Percentiles rank a stretch among this genome's conserved stretches.
phyloP scores from a whole-genome alignment of 257 asterid genomes.

The Marsdenia floribunda region DNA sequence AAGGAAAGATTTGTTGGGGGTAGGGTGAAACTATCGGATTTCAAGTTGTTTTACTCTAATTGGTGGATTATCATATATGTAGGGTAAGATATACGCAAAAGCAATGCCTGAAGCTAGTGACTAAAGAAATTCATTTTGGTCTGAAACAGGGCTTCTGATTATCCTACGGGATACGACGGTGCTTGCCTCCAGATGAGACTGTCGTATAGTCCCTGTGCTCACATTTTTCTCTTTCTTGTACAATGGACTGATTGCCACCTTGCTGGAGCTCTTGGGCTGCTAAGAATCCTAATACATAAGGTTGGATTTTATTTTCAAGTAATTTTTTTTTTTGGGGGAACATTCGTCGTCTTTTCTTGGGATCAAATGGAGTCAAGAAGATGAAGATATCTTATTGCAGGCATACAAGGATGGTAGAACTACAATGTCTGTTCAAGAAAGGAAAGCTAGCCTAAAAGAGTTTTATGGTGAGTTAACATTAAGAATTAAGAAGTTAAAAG shows the following conservation, averaged over 20 bases:
- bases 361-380: constrained; percentile 16
- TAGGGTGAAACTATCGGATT: neutral
- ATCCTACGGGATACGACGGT: constrained; percentile 64
- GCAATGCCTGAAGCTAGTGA: constrained; percentile 2
- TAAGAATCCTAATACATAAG: constrained; percentile 75
- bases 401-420: constrained; percentile 81
- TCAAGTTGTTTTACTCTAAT: neutral
- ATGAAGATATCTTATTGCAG: constrained; percentile 39
- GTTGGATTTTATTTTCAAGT: constrained; percentile 26
- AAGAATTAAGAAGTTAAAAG: neutral
- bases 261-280: constrained; percentile 86
- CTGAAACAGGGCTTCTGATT: constrained; percentile 76
- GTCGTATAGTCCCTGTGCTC: constrained; percentile 92
- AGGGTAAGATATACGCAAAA: neutral
- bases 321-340: neutral
- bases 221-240: constrained; percentile 67
- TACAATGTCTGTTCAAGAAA: constrained; percentile 67
- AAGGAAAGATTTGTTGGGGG: neutral
- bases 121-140: constrained; percentile 11
- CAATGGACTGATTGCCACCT: constrained; percentile 93
- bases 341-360: neutral
- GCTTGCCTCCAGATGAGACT: constrained; percentile 92
- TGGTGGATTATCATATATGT: neutral
- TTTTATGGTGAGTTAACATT: constrained; percentile 66
- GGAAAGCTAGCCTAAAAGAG: constrained; percentile 72